Conservation (phyloP, 1,284 basidiomycete genomes). For the Pseudozyma flocculosa region DNA sequence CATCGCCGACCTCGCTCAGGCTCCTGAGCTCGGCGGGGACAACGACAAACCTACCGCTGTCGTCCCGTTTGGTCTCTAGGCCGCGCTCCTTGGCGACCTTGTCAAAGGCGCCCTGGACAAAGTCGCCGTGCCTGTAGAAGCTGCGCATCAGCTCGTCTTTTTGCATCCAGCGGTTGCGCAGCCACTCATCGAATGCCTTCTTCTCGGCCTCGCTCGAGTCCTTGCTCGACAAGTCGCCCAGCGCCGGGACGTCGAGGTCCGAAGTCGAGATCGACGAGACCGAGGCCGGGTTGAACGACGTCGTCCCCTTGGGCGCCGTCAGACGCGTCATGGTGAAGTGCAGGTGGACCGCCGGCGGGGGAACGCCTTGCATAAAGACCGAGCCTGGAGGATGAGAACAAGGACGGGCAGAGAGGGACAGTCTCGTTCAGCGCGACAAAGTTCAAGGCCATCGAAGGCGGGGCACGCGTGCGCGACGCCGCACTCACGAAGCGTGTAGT, state of each 20-base stretch:
- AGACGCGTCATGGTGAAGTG: slow-evolving; percentile 57
- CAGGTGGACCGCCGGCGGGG: slow-evolving; percentile 82
- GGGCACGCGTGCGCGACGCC: too few relatives aligned
- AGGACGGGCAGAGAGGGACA: background rate
- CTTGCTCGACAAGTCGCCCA: slow-evolving; percentile 17
- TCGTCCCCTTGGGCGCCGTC: slow-evolving; percentile 6
- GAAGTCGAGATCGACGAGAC: slow-evolving; percentile 9
- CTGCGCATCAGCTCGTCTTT: slow-evolving; percentile 76
- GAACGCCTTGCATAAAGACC: slow-evolving; percentile 77
- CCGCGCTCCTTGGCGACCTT: slow-evolving; percentile 1
- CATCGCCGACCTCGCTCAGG: slow-evolving; percentile 34
- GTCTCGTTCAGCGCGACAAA: too few relatives aligned
- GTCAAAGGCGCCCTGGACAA: slow-evolving; percentile 34
- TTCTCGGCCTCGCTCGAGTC: slow-evolving; percentile 69
- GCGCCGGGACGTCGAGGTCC: slow-evolving; percentile 11
- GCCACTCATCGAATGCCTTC: slow-evolving; percentile 76
- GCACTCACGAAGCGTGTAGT: slow-evolving; percentile 71
- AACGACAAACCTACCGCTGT: slow-evolving; percentile 30
- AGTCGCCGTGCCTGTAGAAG: slow-evolving; percentile 62
- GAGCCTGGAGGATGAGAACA: slow-evolving; percentile 59
- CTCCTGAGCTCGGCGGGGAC: slow-evolving; percentile 32
- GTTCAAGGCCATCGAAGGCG: too few relatives aligned
- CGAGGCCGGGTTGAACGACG: slow-evolving; percentile 4
- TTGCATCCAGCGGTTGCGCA: slow-evolving; percentile 74
- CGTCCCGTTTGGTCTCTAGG: slow-evolving; percentile 4